A percentile compares a stretch with the other conserved stretches of the same genome.
phyloP scores from a whole-genome alignment of 176 grass and related monocot genomes.

The Rhipidocladum racemiflorum region DNA sequence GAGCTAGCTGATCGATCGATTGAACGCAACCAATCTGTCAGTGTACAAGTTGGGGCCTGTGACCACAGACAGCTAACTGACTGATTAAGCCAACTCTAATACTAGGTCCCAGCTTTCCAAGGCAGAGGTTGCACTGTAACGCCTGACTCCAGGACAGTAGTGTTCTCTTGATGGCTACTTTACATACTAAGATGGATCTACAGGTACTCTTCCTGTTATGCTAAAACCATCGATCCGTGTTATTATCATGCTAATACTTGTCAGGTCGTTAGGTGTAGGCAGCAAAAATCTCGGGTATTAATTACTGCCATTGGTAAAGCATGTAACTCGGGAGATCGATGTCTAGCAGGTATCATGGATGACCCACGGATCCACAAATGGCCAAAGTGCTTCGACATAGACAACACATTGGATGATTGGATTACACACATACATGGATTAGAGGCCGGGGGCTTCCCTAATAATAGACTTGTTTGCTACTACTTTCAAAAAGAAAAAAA shows the following conservation, averaged over 20 bases:
- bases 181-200: background rate
- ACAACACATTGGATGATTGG: constrained; percentile 13
- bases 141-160: constrained; percentile 27
- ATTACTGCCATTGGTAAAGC: background rate
- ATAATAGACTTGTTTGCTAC: constrained; percentile 3
- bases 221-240: background rate
- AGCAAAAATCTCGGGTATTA: background rate
- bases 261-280: background rate
- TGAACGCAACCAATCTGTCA: constrained; percentile 16
- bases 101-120: constrained; percentile 24
- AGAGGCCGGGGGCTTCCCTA: background rate
- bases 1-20: background rate
- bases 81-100: constrained; percentile 24
- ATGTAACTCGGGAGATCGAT: background rate
- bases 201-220: background rate
- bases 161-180: background rate
- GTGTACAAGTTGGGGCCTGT: background rate
- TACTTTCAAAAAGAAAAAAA: constrained; percentile 6
- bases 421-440: constrained; percentile 10
- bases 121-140: constrained; percentile 9
- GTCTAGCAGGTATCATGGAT: background rate
- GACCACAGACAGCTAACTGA: constrained; percentile 38
- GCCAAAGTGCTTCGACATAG: background rate
- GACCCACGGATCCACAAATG: constrained; percentile 13
- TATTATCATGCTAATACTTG: background rate